Evolutionary conservation across 2,329 filamentous ascomycete genomes (phyloP).

Genomic region (Trichoderma pleuroti): DNA sequence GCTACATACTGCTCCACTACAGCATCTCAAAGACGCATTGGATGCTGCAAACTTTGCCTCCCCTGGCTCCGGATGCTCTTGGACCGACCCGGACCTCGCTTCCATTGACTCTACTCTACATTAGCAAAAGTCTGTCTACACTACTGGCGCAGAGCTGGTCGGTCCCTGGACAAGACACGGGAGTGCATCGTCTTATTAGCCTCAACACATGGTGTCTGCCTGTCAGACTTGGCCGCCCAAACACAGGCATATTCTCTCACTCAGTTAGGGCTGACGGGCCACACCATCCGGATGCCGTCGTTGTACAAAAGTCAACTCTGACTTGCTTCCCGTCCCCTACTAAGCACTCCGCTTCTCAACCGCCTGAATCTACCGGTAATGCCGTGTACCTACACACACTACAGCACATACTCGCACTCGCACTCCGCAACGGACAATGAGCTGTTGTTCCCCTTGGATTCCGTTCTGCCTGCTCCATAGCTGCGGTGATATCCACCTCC

Average conservation of each 20-base stretch:
- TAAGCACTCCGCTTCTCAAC: not conserved
- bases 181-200: not conserved
- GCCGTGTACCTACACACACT: no score
- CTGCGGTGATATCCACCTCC: not conserved
- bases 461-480: not conserved
- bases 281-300: not conserved
- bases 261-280: slow-evolving; percentile 13
- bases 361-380: not conserved
- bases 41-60: not conserved
- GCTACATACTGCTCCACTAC: not conserved
- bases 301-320: not conserved
- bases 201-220: not conserved
- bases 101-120: not conserved
- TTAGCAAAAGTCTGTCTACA: not conserved
- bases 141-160: not conserved
- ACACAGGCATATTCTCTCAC: not conserved
- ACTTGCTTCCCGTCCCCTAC: not conserved
- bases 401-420: not conserved
- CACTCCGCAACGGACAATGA: not conserved
- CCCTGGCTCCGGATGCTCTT: not conserved
- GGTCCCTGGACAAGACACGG: not conserved
- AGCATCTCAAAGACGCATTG: not conserved
- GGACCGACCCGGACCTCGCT: not conserved
- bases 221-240: slow-evolving; percentile 1
- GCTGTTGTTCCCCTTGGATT: not conserved